Base-by-base conservation (phyloP, 768 basidiomycete genomes). In the Boletus reticulatus region DNA sequence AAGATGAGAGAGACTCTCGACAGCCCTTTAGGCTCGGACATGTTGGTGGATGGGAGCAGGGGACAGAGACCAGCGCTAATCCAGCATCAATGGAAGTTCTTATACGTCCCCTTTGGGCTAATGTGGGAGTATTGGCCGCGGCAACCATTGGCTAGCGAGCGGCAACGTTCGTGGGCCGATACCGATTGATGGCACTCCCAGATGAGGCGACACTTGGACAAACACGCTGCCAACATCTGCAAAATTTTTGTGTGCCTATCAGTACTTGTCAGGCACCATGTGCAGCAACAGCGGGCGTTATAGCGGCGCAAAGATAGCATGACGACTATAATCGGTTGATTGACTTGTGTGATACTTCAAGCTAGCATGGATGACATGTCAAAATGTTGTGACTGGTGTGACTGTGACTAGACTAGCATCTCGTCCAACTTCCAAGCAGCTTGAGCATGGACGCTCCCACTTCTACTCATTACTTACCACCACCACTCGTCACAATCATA, bases 1-100 rank as follows among this genome's bases (percentile, higher is more conserved):
- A 93, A 93, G 66, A 93, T 89, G 67, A 93, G 84, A 49, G 89
- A 89, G 57, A 93, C 84, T 58, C 84, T 80, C 61, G 71, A 73
- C 14, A 82, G 67, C 20, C 64, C 62, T 17, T 52, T 43, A 17
- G 10, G 31, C 43, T 62, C 54, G n/a, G 65, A 20, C 66, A 68
- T 66, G 44, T 17, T 61, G 53, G 42, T 22, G 31, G 51, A 37
- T 19, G 52, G 38, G 38, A 52, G 22, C 36, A 38, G 57, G 39
- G 29, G 48, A 31, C 7, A 19, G 37, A 27, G 27, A 37, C 49
- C 17, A 20, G 43, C 53, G 45, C 37, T 2, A 42, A 53, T 20
- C 16, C 12, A 34, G 9, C 17, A 36, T 38, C 41, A 38, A 20
- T 19, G 24, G 50, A 13, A 2, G 20, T 10, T 58, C 52, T 64